Evolutionary conservation across 352 stramenopile species (phyloP), one percentile per base, ranked within the genome.

Genomic region (Saprolegnia diclina): DNA sequence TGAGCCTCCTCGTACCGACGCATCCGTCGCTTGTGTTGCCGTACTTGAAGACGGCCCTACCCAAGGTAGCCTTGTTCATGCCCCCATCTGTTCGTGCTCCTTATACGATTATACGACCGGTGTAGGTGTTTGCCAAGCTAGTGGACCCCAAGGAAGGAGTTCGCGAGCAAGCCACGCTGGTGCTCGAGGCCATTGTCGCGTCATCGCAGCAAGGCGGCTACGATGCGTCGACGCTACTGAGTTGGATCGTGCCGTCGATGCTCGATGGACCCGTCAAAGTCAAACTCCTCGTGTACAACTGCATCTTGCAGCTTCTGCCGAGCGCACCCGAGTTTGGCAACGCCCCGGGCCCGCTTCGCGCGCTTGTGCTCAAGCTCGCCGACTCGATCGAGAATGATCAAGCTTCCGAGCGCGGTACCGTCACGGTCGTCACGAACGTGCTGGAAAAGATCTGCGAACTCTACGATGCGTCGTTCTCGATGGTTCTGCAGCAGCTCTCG

Each of bases 191-290:
- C 32, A 71, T 92, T 13, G 71, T 77, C 1, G 67, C 71, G 14
- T 75, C 67, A 1, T 38, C 40, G 21, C 32, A 64, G 14, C 32
- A 32, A 21, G 26, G 13, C 19, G 16, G 14, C n/a, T 73, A 89
- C 45, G 86, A 92, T 42, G 72, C 76, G 11, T 71, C 78, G 0
- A 74, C 74, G 5, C 57, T 93, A 40, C 71, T 83, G 35, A 72
- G 67, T 5, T 73, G 81, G 35, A 69, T 88, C 21, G 77, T 91
- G 35, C 76, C 83, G 35, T 76, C 88, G 56, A 66, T 94, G 13
- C 79, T 77, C 13, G 83, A 94, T 53, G 84, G 86, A 52, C 92
- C 92, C 67, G 84, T 92, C 78, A 92, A 92, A 62, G 78, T 91
- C 50, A 91, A 89, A 53, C 73, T 72, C 5, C 76, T 80, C 0